Conservation (phyloP, 116 monocot species). For the Iris pallida region DNA sequence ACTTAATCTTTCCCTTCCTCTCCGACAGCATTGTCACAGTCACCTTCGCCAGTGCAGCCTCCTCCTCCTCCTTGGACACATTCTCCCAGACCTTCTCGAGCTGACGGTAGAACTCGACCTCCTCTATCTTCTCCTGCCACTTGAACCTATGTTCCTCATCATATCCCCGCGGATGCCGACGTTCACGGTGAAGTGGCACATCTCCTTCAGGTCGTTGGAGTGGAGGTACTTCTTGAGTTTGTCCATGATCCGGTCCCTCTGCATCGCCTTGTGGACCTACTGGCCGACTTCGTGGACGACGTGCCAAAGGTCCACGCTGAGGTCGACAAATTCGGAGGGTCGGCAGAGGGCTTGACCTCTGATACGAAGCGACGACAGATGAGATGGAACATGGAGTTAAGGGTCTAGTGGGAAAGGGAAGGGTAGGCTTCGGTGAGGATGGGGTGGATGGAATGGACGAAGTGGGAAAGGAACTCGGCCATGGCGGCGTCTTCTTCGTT, state of each 20-base stretch:
- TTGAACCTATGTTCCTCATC: conserved; percentile 80
- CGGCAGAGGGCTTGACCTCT: conserved; percentile 19
- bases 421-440: too few relatives aligned
- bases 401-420: too few relatives aligned
- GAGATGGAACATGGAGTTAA: too few relatives aligned
- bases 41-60: background rate
- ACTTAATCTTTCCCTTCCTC: conserved; percentile 72
- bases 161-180: conserved; percentile 70
- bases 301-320: conserved; percentile 76
- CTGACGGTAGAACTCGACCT: conserved; percentile 54
- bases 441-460: too few relatives aligned
- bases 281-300: conserved; percentile 52
- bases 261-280: conserved; percentile 56
- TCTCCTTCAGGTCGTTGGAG: conserved; percentile 73
- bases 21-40: conserved; percentile 42
- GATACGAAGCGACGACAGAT: too few relatives aligned
- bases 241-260: conserved; percentile 42
- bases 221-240: conserved; percentile 75
- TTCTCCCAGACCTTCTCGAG: conserved; percentile 36
- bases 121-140: conserved; percentile 80
- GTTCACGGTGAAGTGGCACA: conserved; percentile 81
- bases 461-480: too few relatives aligned
- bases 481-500: too few relatives aligned
- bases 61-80: conserved; percentile 15
- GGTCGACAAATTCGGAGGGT: conserved; percentile 24